Evolutionary conservation across 768 basidiomycete species (phyloP).

Genomic region (Symmetrospora coprosmae): DNA sequence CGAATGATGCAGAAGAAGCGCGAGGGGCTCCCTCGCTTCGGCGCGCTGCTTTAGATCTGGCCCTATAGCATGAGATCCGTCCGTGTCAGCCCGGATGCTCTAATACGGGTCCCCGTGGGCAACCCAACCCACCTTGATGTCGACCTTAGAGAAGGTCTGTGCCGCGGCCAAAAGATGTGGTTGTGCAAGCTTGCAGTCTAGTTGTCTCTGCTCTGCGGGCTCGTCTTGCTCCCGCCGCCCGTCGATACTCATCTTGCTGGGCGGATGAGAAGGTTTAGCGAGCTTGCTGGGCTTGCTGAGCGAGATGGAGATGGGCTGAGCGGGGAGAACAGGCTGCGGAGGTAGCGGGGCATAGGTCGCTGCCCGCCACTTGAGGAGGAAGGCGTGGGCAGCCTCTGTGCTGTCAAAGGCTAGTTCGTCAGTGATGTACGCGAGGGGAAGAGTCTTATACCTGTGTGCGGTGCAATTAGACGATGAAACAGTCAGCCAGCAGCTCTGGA

Average conservation of each 20-base stretch:
- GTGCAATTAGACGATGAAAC: neutral
- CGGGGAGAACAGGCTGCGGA: conserved; percentile 9
- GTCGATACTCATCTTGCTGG: too few relatives aligned
- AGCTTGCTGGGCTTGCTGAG: neutral
- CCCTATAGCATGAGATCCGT: too few relatives aligned
- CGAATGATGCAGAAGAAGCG: too few relatives aligned
- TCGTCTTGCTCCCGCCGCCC: neutral
- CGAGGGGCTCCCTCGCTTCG: too few relatives aligned
- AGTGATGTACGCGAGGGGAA: conserved; percentile 62
- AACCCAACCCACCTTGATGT: conserved; percentile 72
- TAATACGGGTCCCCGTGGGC: too few relatives aligned
- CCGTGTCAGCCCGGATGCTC: too few relatives aligned
- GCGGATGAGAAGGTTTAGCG: neutral
- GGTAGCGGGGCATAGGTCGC: conserved; percentile 41
- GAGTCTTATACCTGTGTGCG: conserved; percentile 54
- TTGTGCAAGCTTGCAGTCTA: conserved; percentile 37
- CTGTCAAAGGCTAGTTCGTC: conserved; percentile 73
- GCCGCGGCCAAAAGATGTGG: conserved; percentile 46
- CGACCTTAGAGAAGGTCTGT: conserved; percentile 69
- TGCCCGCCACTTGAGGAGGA: conserved; percentile 56
- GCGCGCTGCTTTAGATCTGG: too few relatives aligned
- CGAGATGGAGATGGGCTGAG: conserved; percentile 15
- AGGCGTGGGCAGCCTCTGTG: conserved; percentile 49
- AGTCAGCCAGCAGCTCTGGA: conserved; percentile 4
- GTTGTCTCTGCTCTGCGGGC: conserved; percentile 27